Evolutionary conservation across 2,329 filamentous ascomycete genomes (phyloP).

Genomic region (Curvularia verruculosa): DNA sequence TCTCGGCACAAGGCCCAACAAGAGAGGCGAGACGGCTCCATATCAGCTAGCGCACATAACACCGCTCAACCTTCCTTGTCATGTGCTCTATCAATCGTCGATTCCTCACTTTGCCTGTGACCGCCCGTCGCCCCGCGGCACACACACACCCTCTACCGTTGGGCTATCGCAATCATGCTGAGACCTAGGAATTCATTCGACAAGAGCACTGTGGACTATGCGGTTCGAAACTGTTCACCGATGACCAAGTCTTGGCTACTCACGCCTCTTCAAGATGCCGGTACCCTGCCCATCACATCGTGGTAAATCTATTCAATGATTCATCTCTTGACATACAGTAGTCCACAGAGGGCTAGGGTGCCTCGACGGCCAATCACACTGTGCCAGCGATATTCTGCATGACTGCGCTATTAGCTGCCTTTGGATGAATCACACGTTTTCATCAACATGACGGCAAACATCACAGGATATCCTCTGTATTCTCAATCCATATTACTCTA

Average conservation of each 20-base stretch:
- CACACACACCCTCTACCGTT: neutral
- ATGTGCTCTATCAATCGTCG: slow-evolving; percentile 25
- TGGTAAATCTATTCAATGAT: slow-evolving; percentile 26
- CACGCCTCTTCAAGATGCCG: slow-evolving; percentile 3
- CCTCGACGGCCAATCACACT: slow-evolving; percentile 24
- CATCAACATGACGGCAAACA: neutral
- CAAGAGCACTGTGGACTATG: neutral
- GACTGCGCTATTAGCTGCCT: slow-evolving; percentile 13
- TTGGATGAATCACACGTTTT: neutral
- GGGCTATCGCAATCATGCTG: neutral
- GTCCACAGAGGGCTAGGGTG: slow-evolving; percentile 11
- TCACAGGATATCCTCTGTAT: neutral
- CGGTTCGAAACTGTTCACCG: slow-evolving; percentile 6
- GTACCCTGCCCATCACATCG: slow-evolving; percentile 16
- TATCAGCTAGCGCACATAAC: slow-evolving; percentile 33
- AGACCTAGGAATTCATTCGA: neutral
- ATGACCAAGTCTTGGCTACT: slow-evolving; percentile 16
- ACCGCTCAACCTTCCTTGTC: slow-evolving; percentile 22
- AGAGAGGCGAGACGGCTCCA: slow-evolving; percentile 23
- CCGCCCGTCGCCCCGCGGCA: neutral
- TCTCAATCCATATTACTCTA: slow-evolving; percentile 18
- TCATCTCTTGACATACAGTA: slow-evolving; percentile 30
- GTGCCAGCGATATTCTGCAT: slow-evolving; percentile 19
- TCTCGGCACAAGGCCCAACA: slow-evolving; percentile 23
- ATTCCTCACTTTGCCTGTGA: slow-evolving; percentile 16